phyloP scores from a whole-genome alignment of 345 rosid genomes.

The Raphanus sativus region DNA sequence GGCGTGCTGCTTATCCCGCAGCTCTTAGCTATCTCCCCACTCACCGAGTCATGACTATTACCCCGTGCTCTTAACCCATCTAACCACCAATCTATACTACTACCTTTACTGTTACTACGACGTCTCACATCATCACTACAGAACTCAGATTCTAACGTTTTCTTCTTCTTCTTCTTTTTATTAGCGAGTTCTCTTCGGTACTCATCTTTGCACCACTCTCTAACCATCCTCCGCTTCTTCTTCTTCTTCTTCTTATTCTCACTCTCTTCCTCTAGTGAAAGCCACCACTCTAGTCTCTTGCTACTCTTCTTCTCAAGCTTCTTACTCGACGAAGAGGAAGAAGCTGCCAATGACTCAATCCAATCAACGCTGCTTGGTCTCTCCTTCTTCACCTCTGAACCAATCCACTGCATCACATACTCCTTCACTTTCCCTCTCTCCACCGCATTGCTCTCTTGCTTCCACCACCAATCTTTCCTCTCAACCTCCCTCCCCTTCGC shows the following conservation, averaged over 20 bases:
- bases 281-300: slow-evolving; percentile 91
- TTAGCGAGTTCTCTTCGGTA: slow-evolving; percentile 73
- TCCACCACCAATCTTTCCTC: slow-evolving; percentile 69
- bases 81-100: slow-evolving; percentile 86
- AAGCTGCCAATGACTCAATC: slow-evolving; percentile 42
- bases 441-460: slow-evolving; percentile 49
- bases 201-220: slow-evolving; percentile 99
- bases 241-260: slow-evolving; percentile 51
- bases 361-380: slow-evolving; percentile 64
- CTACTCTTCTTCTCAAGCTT: slow-evolving; percentile 49
- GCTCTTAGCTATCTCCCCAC: slow-evolving; percentile 76
- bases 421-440: slow-evolving; percentile 68
- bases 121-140: slow-evolving; percentile 52
- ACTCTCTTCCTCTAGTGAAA: slow-evolving; percentile 68
- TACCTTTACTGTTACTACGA: slow-evolving; percentile 51
- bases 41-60: slow-evolving; percentile 67
- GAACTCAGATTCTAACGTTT: slow-evolving; percentile 42
- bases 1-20: slow-evolving; percentile 93
- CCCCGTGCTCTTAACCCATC: slow-evolving; percentile 59
- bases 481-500: neutral
- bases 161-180: slow-evolving; percentile 57
- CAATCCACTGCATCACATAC: slow-evolving; percentile 96
- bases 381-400: slow-evolving; percentile 76
- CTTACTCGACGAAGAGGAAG: slow-evolving; percentile 20
- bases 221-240: slow-evolving; percentile 69